phyloP scores from a whole-genome alignment of 306 rosid genomes.

The Vigna reflexopilosa region DNA sequence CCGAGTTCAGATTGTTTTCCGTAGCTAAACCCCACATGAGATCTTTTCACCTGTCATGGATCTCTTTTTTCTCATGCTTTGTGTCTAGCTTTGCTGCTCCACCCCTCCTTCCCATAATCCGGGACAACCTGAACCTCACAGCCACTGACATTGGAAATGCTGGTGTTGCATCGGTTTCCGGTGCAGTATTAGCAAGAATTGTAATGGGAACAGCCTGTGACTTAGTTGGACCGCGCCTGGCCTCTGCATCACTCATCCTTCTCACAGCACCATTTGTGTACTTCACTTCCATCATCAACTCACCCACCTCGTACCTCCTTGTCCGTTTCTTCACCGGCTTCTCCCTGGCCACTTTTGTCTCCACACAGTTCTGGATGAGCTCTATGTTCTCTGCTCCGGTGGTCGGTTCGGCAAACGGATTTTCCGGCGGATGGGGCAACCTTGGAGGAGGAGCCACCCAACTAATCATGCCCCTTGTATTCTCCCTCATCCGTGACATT shows the following conservation, averaged over 20 bases:
- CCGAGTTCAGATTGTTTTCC: slow-evolving; percentile 70
- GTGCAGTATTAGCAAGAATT: slow-evolving; percentile 80
- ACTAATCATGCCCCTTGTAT: slow-evolving; percentile 88
- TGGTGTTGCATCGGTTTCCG: slow-evolving; percentile 86
- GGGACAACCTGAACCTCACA: slow-evolving; percentile 86
- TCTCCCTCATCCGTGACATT: slow-evolving; percentile 52
- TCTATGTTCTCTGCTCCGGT: slow-evolving; percentile 82
- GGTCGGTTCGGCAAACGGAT: slow-evolving; percentile 77
- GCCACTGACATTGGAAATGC: slow-evolving; percentile 95
- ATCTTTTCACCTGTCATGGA: slow-evolving; percentile 86
- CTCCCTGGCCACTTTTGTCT: slow-evolving; percentile 83
- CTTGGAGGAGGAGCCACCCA: slow-evolving; percentile 91
- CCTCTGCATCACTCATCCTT: slow-evolving; percentile 71
- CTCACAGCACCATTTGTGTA: slow-evolving; percentile 76
- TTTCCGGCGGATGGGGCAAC: slow-evolving; percentile 91
- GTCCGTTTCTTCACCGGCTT: slow-evolving; percentile 87
- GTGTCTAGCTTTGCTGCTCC: slow-evolving; percentile 82
- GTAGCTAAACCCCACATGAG: slow-evolving; percentile 83
- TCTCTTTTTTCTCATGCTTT: slow-evolving; percentile 82
- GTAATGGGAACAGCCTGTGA: slow-evolving; percentile 94
- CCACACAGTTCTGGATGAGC: slow-evolving; percentile 98
- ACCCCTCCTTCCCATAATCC: slow-evolving; percentile 80
- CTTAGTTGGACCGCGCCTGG: slow-evolving; percentile 79
- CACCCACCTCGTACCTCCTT: slow-evolving; percentile 66
- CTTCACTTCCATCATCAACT: slow-evolving; percentile 60